Evolutionary conservation across 192 early-diverging fungal species (phyloP).

Genomic region (Geranomyces variabilis): DNA sequence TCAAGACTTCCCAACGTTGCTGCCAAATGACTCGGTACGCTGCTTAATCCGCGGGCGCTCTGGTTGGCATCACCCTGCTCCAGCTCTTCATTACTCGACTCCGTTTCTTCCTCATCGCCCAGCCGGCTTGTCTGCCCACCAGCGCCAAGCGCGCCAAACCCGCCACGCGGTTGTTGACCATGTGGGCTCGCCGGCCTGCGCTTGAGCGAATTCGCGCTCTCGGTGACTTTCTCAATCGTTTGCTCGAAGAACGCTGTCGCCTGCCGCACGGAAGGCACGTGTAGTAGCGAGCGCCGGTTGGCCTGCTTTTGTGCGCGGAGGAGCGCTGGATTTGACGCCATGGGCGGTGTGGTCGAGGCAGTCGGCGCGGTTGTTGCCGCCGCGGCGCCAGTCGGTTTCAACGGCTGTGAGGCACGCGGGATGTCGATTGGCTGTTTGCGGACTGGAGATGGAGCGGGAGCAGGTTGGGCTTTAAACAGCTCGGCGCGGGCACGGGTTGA

Average conservation of each 20-base stretch:
- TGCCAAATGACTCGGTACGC: background rate
- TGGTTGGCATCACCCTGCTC: background rate
- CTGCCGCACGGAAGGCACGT: slow-evolving; percentile 22
- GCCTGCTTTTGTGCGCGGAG: slow-evolving; percentile 21
- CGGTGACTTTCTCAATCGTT: slow-evolving; percentile 18
- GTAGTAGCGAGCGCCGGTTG: slow-evolving; percentile 25
- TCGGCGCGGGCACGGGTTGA: background rate
- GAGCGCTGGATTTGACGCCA: too few species aligned
- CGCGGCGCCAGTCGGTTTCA: too few species aligned
- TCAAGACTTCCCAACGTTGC: slow-evolving; percentile 2
- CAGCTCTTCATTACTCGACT: background rate
- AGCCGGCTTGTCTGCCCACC: too few species aligned
- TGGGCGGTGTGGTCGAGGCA: too few species aligned
- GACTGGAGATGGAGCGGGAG: background rate
- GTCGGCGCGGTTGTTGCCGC: too few species aligned
- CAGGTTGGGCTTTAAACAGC: background rate
- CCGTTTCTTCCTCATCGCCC: background rate
- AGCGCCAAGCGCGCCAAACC: too few species aligned
- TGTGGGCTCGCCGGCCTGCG: background rate
- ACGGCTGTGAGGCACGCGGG: too few species aligned
- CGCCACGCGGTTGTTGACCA: too few species aligned
- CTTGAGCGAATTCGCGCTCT: slow-evolving; percentile 27
- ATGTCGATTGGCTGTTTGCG: background rate
- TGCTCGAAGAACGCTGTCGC: slow-evolving; percentile 26
- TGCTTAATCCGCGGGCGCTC: too few species aligned